A percentile compares a stretch with the other conserved stretches of the same genome.
These are phyloP conservation scores for Orobanche coerulescens DNA, from an alignment of 257 asterid genomes.

Conservation along the genomic window DNA sequence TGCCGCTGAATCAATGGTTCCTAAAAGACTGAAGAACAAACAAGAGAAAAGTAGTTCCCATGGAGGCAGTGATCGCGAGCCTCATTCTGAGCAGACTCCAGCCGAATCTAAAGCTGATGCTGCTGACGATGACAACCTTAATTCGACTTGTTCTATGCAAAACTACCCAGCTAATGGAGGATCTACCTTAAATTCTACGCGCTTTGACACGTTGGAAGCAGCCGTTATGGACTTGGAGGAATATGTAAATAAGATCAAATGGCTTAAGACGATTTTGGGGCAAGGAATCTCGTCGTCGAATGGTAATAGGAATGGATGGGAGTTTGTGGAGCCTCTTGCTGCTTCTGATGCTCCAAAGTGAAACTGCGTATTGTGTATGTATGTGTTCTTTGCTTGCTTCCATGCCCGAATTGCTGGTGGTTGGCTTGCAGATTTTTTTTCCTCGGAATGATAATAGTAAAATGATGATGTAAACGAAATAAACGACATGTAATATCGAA, in stretches of 20 bases:
- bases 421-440: no score
- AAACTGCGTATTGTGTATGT: neutral
- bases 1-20: no score
- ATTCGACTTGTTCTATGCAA: constrained; percentile 1
- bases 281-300: constrained; percentile 22
- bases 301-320: constrained; percentile 27
- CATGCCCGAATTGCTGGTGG: no score
- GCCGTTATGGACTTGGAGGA: constrained; percentile 37
- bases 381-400: neutral
- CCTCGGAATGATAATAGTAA: no score
- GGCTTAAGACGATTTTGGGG: constrained; percentile 28
- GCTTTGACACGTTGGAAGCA: constrained; percentile 24
- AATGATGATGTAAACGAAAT: no score
- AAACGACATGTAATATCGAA: no score
- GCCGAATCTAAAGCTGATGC: constrained; percentile 1
- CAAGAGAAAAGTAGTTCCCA: neutral
- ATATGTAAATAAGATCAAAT: constrained; percentile 34
- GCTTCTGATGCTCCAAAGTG: constrained; percentile 15
- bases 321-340: constrained; percentile 18
- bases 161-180: constrained; percentile 7
- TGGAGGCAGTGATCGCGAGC: neutral
- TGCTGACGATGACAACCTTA: constrained; percentile 2
- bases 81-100: constrained; percentile 17
- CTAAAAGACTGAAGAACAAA: neutral
- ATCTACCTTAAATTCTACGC: neutral